Conservation (phyloP, 2,329 filamentous ascomycete genomes). For the Phaeosphaeria sp. region DNA sequence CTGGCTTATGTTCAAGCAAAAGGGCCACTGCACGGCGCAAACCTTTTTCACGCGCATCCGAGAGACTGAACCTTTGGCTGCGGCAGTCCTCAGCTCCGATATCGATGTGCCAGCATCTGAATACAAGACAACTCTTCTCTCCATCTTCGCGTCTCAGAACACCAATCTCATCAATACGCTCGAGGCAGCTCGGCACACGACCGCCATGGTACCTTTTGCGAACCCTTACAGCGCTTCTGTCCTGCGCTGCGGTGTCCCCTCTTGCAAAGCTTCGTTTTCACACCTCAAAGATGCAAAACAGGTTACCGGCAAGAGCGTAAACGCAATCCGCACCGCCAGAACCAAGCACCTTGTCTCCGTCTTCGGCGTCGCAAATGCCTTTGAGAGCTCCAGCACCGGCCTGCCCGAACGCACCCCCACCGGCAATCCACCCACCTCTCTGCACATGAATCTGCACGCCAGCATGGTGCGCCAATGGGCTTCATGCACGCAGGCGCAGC, state of each 20-base stretch:
- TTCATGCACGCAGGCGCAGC: constrained; percentile 1
- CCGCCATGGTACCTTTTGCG: constrained; percentile 27
- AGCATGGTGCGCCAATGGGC: constrained; percentile 35
- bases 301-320: constrained; percentile 3
- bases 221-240: constrained; percentile 38
- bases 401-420: constrained; percentile 28
- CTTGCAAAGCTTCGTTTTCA: constrained; percentile 22
- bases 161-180: constrained; percentile 11
- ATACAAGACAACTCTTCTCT: constrained; percentile 24
- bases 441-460: constrained; percentile 37
- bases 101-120: constrained; percentile 20
- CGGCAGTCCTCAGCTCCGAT: constrained; percentile 20
- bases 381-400: constrained; percentile 30
- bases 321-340: constrained; percentile 22
- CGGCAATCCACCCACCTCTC: constrained; percentile 23
- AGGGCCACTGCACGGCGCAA: constrained; percentile 35
- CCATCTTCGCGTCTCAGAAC: constrained; percentile 31
- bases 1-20: constrained; percentile 40
- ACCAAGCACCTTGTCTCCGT: constrained; percentile 27
- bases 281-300: neutral
- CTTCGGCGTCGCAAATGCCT: constrained; percentile 26
- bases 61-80: constrained; percentile 26
- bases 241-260: constrained; percentile 26
- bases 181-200: constrained; percentile 8
- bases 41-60: constrained; percentile 37